phyloP scores from a whole-genome alignment of 768 basidiomycete species.

The Lactifluus piperatus region DNA sequence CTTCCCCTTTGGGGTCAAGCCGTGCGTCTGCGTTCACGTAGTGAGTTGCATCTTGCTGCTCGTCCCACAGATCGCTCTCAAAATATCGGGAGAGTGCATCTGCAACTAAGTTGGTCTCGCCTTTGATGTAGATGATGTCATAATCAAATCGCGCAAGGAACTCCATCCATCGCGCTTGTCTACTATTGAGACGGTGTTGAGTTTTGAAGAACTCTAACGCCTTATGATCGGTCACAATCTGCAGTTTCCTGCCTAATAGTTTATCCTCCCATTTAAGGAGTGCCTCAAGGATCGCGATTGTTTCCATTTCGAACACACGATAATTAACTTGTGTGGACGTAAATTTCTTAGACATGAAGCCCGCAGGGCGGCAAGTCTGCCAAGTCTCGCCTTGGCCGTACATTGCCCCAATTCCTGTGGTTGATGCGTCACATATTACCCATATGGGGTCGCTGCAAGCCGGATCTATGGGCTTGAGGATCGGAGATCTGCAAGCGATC shows the following conservation, averaged over 20 bases:
- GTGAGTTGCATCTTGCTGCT: background rate
- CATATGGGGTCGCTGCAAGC: constrained; percentile 16
- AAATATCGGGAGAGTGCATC: background rate
- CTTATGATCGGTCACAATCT: background rate
- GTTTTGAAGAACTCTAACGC: constrained; percentile 28
- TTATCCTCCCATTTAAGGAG: constrained; percentile 29
- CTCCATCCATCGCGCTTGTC: too few relatives aligned
- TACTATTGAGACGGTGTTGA: too few relatives aligned
- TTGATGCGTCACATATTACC: constrained; percentile 22
- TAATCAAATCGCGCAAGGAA: background rate
- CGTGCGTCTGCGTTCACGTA: too few relatives aligned
- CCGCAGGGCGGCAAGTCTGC: constrained; percentile 24
- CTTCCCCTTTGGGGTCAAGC: too few relatives aligned
- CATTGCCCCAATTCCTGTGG: constrained; percentile 20
- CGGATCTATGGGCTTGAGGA: constrained; percentile 21
- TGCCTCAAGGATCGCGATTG: too few relatives aligned
- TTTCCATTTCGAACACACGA: too few relatives aligned
- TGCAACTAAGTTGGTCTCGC: background rate
- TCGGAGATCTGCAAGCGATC: constrained; percentile 8
- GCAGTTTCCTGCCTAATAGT: constrained; percentile 23
- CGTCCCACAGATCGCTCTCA: background rate
- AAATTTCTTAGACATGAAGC: constrained; percentile 23
- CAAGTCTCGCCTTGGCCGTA: constrained; percentile 18
- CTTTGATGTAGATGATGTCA: background rate
- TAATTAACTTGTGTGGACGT: constrained; percentile 21